Evolutionary conservation across 208 protist genomes (phyloP), one percentile per base, ranked within the genome.

Genomic region (Spongospora subterranea): DNA sequence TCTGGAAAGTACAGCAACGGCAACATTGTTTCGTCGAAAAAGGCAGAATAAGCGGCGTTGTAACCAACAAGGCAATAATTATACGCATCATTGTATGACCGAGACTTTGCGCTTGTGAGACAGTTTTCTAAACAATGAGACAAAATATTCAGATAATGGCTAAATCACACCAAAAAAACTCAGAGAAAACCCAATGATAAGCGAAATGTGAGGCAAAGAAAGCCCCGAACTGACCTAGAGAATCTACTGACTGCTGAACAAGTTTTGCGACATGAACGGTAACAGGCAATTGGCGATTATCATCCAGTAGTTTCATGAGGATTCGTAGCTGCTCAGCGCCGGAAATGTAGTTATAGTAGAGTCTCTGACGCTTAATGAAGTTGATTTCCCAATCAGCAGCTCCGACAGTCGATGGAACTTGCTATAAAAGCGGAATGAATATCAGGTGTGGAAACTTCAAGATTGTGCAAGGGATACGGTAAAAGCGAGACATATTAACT

Each of bases 1-100:
- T 82, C 71, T 45, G 71, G 71, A 43, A 82, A 82, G 71, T 82
- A 82, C 71, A 82, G n/a, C n/a, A 82, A 43, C 71, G 71, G 71
- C 35, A 82, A 17, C 71, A 82, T 82, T 13, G 71, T 82, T 43
- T 82, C 71, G 40, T 82, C 71, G 71, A 82, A 82, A n/a, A 82
- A 82, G 11, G 71, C 71, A 20, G 71, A 82, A 35, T 82, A n/a
- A 20, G 71, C 71, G 6, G n/a, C 40, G n/a, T 20, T 82, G n/a
- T 82, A 43, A 20, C 35, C 71, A 82, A 40, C 71, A 35, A 82
- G 71, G n/a, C 71, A 82, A 6, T 40, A 17, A 82, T 82, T n/a
- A 43, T 45, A 82, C 35, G 71, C 71, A 39, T 35, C 35, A 35
- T 82, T 35, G 71, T 82, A 82, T 6, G 17, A 13, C 6, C 40